Base-by-base conservation (phyloP, 495 filamentous ascomycete genomes). In the Xylaria bambusicola region DNA sequence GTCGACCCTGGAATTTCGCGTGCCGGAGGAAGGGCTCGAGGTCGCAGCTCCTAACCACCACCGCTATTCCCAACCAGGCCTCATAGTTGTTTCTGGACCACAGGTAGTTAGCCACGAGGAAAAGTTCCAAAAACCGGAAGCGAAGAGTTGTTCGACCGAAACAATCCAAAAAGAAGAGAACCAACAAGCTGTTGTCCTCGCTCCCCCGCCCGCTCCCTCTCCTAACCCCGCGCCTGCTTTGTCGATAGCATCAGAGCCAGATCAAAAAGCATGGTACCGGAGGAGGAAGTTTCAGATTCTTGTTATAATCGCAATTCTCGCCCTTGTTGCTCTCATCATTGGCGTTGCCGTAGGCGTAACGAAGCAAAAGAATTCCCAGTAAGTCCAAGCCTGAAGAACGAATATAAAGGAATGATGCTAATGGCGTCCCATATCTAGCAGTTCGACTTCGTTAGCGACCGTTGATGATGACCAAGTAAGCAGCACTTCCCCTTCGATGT, bases 261-360 rank as follows among this genome's bases (percentile, higher is more conserved):
- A 26, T 3, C n/a, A 8, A 33, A 26, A 26, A 35, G 40, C 6
- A 35, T 42, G 46, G 46, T 21, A 45, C 8, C 38, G 40, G 40
- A 45, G 57, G 29, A 29, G 40, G 18, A 46, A 24, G 10, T 36
- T 60, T 29, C n/a, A 21, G 18, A 40, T 53, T 26, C 13, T 60
- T 17, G 18, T 60, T 8, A 29, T n/a, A 12, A 13, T 53, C 1
- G 27, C 58, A 18, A 35, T 64, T 27, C 33, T 58, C 2, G 7
- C 57, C 18, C 7, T 66, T 17, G 33, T 59, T 26, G 60, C 49
- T 41, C 41, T 56, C 23, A 56, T 61, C 23, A 45, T 64, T 15
- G 66, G 66, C 41, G 49, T 52, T 15, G 66, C 54, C 13, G 66
- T 68, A 12, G 66, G 57, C 7, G 46, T 64, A 18, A 59, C 60